These are phyloP conservation scores for Linum lewisii DNA, from an alignment of 345 rosid genomes.

Conservation along the genomic window DNA sequence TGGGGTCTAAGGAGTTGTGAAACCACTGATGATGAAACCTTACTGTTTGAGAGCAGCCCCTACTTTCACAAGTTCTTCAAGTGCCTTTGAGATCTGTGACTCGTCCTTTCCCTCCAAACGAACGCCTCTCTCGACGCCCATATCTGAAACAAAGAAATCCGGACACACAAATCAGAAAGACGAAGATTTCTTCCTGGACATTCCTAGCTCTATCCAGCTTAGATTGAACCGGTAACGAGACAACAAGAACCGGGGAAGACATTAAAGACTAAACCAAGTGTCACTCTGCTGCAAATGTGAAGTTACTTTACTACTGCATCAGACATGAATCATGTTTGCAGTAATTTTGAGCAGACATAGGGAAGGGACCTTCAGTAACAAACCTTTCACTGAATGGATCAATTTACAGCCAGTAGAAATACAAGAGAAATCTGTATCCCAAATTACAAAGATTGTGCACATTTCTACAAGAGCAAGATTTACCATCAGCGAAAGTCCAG, in stretches of 20 bases:
- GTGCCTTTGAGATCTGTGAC: slow-evolving; percentile 49
- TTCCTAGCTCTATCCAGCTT: too few relatives aligned
- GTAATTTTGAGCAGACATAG: too few relatives aligned
- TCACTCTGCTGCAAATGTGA: too few relatives aligned
- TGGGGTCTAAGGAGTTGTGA: not conserved
- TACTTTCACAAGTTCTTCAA: slow-evolving; percentile 48
- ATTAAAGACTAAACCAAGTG: too few relatives aligned
- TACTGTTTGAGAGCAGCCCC: slow-evolving; percentile 41
- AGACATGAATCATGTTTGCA: too few relatives aligned
- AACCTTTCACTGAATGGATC: too few relatives aligned
- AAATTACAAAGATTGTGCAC: too few relatives aligned
- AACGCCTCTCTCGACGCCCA: slow-evolving; percentile 61
- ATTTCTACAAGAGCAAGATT: not conserved
- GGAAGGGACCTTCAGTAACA: too few relatives aligned
- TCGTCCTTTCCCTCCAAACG: slow-evolving; percentile 51
- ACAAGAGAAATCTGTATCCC: not conserved
- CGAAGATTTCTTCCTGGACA: too few relatives aligned
- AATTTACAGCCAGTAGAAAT: not conserved
- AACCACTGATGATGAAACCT: slow-evolving; percentile 8
- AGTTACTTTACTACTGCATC: too few relatives aligned
- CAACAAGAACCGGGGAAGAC: too few relatives aligned
- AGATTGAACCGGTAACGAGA: too few relatives aligned
- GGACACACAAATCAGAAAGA: not conserved
- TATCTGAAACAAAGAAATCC: slow-evolving; percentile 26
- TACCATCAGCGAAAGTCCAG: not conserved